Base-by-base conservation (phyloP, 176 grass and related monocot genomes). In the Hordeum marinum region DNA sequence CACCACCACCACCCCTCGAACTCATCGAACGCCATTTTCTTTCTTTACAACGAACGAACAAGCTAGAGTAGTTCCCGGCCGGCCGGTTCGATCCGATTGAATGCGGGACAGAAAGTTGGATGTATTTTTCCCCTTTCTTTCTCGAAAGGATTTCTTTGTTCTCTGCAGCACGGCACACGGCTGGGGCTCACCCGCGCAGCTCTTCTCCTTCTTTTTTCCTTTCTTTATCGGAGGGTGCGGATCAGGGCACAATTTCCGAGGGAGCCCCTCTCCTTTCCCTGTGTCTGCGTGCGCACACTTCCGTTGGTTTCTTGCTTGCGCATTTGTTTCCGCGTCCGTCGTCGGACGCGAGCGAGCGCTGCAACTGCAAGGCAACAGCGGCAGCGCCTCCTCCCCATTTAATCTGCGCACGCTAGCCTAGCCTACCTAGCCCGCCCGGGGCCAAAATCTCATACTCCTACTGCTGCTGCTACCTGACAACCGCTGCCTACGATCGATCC, bases 241-340 rank as follows among this genome's bases (percentile, higher is more conserved):
- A 88, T 84, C 43, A 66, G 81, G 64, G 84, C 88, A 79, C 93
- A 90, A 92, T 89, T 95, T 86, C 88, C 90, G 76, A 92, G 29
- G 29, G 29, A 29, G n/a, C 37, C 70, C 70, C 70, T 73, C 37
- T 41, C 70, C 70, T 73, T 71, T 68, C 55, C 68, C 35, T 79
- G 41, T 79, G 65, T 83, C 46, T 65, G 88, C 66, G 57, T 59
- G 80, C 7, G 77, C 39, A 61, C 52, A 64, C 63, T 66, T 80
- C 24, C 23, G 61, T 63, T 62, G 58, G 74, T 39, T 72, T 62
- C 26, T 74, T 76, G 80, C 63, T 63, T 75, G 81, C 81, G 41
- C 86, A 83, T 89, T 89, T 87, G 84, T 72, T 90, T 82, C 90
- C 1, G 77, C 57, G 4, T 60, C 68, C 10, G 61, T 52, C 48